Evolutionary conservation across 257 asterid species (phyloP).

Genomic region (Nicotiana tabacum): DNA sequence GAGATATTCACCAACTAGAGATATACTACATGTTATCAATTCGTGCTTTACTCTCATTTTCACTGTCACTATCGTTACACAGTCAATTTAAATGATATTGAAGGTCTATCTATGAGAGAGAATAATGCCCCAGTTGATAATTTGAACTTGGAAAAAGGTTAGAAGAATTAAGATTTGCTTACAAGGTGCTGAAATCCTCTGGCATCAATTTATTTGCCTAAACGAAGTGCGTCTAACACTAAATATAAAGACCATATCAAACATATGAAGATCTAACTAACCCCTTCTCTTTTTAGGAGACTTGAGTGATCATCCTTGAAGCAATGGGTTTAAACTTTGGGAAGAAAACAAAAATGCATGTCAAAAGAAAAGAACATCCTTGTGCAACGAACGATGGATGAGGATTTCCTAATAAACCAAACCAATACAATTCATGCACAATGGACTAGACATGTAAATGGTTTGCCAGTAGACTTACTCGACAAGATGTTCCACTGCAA

Average conservation of each 20-base stretch:
- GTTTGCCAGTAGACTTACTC: constrained; percentile 3
- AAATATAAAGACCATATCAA: not conserved
- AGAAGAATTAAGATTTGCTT: not conserved
- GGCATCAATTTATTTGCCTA: not conserved
- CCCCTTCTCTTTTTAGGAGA: not conserved
- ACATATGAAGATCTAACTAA: not conserved
- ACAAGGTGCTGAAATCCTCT: not conserved
- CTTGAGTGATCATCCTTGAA: constrained; percentile 9
- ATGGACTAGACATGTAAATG: constrained; percentile 3
- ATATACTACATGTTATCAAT: too few relatives aligned
- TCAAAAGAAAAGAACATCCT: constrained; percentile 24
- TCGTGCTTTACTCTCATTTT: not conserved
- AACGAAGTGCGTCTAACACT: not conserved
- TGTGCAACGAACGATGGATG: constrained; percentile 32
- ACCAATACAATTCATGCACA: not conserved
- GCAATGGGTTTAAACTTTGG: not conserved
- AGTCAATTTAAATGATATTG: not conserved
- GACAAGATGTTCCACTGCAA: not conserved
- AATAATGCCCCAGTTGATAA: not conserved
- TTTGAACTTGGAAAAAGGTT: not conserved
- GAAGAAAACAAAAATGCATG: constrained; percentile 14
- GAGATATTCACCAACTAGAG: not conserved
- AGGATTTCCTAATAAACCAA: constrained; percentile 26
- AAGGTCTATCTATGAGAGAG: not conserved
- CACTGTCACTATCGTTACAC: not conserved